phyloP scores from a whole-genome alignment of 2,329 filamentous ascomycete genomes.

The Parastagonospora nodorum region DNA sequence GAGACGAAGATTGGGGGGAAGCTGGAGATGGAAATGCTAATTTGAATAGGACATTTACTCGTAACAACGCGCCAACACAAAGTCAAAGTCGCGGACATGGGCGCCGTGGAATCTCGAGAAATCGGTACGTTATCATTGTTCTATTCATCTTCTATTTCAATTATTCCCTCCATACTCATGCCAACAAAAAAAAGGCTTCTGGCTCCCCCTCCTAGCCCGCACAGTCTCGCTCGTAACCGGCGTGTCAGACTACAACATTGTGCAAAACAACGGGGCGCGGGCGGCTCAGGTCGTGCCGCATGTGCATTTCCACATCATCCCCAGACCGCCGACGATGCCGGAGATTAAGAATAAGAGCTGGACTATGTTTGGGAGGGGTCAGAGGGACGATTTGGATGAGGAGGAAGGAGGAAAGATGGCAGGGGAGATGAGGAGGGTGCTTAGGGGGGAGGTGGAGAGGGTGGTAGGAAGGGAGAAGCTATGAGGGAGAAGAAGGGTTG shows the following conservation, averaged over 20 bases:
- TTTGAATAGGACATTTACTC: constrained; percentile 66
- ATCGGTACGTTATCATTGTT: constrained; percentile 58
- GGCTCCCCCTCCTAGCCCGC: constrained; percentile 72
- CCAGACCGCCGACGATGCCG: constrained; percentile 64
- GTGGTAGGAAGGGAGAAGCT: constrained; percentile 16
- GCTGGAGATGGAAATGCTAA: background rate
- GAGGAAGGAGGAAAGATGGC: constrained; percentile 70
- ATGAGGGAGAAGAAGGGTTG: background rate
- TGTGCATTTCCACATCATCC: constrained; percentile 94
- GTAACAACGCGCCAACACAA: constrained; percentile 79
- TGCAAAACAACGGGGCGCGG: constrained; percentile 89
- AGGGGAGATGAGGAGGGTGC: constrained; percentile 50
- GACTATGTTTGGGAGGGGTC: constrained; percentile 81
- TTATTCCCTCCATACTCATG: background rate
- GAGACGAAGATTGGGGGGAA: background rate
- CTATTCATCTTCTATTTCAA: background rate
- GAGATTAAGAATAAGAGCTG: constrained; percentile 67
- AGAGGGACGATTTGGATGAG: constrained; percentile 75
- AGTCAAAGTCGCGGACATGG: constrained; percentile 76
- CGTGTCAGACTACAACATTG: constrained; percentile 88
- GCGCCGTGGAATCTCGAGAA: constrained; percentile 65
- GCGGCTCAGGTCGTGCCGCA: constrained; percentile 93
- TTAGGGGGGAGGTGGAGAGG: constrained; percentile 45
- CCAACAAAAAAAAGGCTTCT: constrained; percentile 45
- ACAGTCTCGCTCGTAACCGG: constrained; percentile 72